Base-by-base conservation (phyloP, 2,329 filamentous ascomycete species). In the Davidsoniella virescens region DNA sequence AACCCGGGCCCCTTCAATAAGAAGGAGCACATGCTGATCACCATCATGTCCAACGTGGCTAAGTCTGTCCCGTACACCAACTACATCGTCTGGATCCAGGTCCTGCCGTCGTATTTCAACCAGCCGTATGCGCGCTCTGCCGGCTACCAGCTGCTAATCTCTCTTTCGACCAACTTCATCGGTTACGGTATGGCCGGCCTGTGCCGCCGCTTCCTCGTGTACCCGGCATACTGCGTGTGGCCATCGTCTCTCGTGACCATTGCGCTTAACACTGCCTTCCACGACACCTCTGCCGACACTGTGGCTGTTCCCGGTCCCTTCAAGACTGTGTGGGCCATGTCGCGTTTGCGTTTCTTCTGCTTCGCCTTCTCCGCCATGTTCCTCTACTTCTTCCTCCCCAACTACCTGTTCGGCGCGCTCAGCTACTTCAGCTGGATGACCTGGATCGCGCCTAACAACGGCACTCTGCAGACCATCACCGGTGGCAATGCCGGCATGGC, bases 1-100 rank as follows among this genome's bases (percentile, higher is more conserved):
- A 74, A 73, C 56, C 70, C 71, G 0, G 70, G 70, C 0, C 67
- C 64, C 1, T 75, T 76, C 59, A 71, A 68, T 55, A 68, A 68
- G 57, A 76, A 76, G 59, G 72, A 76, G 59, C 72, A 76, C 59
- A 68, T 74, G 65, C 61, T 77, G 46, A 72, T 77, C 53, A 68
- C 70, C 26, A 69, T 73, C 57, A 72, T 73, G 68, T 72, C 77
- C 39, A 76, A 76, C 58, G 68, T 67, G 3, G 65, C 65, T 16
- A 67, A 63, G 56, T 64, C 63, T 20, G 58, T 64, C 12, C 70
- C 71, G 0, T 73, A 73, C 56, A 72, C 70, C 1, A 61, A 68
- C 57, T 67, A 69, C 54, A 69, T 73, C 44, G 64, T 72, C 44
- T 72, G 69, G 68, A 67, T 66, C 2, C 71, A 74, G 51, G 58